Evolutionary conservation across 805 yeast species (phyloP).

Genomic region (Monosporozyma yasuniensis): DNA sequence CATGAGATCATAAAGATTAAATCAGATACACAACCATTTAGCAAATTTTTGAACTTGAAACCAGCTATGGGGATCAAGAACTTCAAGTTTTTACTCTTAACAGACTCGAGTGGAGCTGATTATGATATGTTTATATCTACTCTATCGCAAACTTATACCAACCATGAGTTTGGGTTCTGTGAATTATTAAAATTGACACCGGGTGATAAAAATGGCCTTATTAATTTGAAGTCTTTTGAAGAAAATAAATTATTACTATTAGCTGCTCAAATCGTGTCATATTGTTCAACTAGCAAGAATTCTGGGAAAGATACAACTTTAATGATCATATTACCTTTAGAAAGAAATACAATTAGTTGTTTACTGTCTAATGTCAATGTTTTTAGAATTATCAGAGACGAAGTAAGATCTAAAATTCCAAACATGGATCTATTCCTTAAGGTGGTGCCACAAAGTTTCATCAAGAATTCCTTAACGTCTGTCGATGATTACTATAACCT

Average conservation of each 20-base stretch:
- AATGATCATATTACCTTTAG: conserved; percentile 25
- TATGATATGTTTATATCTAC: conserved; percentile 25
- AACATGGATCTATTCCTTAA: conserved; percentile 29
- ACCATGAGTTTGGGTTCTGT: conserved; percentile 30
- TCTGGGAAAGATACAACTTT: conserved; percentile 21
- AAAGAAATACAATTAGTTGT: conserved; percentile 31
- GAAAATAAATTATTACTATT: conserved; percentile 43
- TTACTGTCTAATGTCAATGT: conserved; percentile 39
- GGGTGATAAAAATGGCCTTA: conserved; percentile 23
- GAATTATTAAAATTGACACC: conserved; percentile 25
- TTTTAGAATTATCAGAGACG: conserved; percentile 39
- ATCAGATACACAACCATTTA: conserved; percentile 39
- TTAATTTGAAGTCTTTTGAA: conserved; percentile 23
- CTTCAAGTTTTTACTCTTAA: conserved; percentile 43
- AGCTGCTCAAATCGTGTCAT: conserved; percentile 36
- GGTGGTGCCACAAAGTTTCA: conserved; percentile 36
- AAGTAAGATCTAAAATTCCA: conserved; percentile 26
- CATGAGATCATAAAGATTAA: conserved; percentile 34
- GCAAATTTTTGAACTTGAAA: conserved; percentile 53
- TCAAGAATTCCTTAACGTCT: conserved; percentile 28
- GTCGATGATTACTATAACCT: conserved; percentile 32
- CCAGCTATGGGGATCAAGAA: conserved; percentile 45
- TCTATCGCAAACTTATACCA: conserved; percentile 26
- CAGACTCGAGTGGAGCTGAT: conserved; percentile 23
- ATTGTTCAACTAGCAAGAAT: conserved; percentile 26